These are phyloP conservation scores for Phialophora macrospora DNA, from an alignment of 2,329 filamentous ascomycete genomes.

Conservation along the genomic window DNA sequence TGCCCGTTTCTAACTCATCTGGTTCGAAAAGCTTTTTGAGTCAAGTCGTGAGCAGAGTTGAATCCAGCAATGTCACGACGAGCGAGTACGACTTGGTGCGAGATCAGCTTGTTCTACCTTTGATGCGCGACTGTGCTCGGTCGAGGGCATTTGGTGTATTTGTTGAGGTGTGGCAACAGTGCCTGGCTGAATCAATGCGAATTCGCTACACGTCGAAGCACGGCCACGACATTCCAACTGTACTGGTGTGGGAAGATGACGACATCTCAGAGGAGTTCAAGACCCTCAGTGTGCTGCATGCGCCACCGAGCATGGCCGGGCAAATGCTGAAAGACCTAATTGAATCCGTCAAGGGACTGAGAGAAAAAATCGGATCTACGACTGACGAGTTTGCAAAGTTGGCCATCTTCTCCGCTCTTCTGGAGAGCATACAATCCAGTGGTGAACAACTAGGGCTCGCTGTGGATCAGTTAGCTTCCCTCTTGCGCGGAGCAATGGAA, in stretches of 20 bases:
- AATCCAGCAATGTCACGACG: conserved; percentile 19
- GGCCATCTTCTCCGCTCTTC: conserved; percentile 26
- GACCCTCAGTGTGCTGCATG: conserved; percentile 18
- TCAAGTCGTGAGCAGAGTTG: conserved; percentile 44
- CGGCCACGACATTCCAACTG: conserved; percentile 40
- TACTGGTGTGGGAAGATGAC: conserved; percentile 53
- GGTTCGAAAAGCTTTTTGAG: conserved; percentile 46
- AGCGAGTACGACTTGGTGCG: conserved; percentile 45
- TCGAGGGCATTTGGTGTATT: conserved; percentile 50
- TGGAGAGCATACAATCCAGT: conserved; percentile 17
- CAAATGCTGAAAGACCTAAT: conserved; percentile 26
- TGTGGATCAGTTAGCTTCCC: background rate
- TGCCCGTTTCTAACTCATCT: conserved; percentile 51
- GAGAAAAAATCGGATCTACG: conserved; percentile 28
- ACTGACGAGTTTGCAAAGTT: conserved; percentile 31
- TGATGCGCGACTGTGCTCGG: conserved; percentile 48
- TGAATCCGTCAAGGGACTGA: conserved; percentile 27
- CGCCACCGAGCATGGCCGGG: conserved; percentile 25
- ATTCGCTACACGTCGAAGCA: conserved; percentile 34
- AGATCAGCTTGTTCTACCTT: conserved; percentile 46
- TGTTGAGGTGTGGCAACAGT: conserved; percentile 48
- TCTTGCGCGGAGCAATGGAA: conserved; percentile 14
- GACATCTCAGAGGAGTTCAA: conserved; percentile 48
- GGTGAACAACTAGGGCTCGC: conserved; percentile 3
- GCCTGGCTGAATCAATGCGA: conserved; percentile 46